Conservation (phyloP, 2,329 filamentous ascomycete species). For the Clarireedia hainanense region DNA sequence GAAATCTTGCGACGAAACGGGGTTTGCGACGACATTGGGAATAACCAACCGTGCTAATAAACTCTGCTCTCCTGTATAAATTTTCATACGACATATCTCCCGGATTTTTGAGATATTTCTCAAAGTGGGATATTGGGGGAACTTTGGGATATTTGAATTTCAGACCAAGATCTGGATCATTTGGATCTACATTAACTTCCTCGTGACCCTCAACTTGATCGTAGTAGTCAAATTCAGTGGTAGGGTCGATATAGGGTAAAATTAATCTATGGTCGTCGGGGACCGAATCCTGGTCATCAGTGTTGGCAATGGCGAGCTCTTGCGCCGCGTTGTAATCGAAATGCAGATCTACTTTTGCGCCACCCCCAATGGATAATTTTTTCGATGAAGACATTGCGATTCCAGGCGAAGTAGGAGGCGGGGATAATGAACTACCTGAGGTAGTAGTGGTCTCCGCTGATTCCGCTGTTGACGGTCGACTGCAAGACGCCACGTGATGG, state of each 20-base stretch:
- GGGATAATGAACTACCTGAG: constrained; percentile 18
- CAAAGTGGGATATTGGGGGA: constrained; percentile 17
- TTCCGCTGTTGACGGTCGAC: constrained; percentile 15
- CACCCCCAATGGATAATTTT: constrained; percentile 7
- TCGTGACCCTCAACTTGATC: constrained; percentile 17
- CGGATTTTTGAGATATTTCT: constrained; percentile 20
- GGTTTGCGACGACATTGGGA: background rate
- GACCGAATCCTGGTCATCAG: constrained; percentile 3
- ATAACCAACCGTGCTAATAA: constrained; percentile 9
- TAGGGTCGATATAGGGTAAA: constrained; percentile 15
- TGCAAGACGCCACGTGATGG: constrained; percentile 25
- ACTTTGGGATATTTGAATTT: constrained; percentile 21
- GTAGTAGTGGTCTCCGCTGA: constrained; percentile 12
- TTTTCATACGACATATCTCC: constrained; percentile 21
- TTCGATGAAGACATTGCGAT: background rate
- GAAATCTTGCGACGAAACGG: too few relatives aligned
- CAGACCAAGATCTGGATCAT: constrained; percentile 6
- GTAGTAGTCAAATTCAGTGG: constrained; percentile 18
- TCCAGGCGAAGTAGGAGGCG: constrained; percentile 14
- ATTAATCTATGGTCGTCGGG: constrained; percentile 1
- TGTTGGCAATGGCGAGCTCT: constrained; percentile 5
- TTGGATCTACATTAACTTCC: constrained; percentile 1
- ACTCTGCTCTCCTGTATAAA: constrained; percentile 20
- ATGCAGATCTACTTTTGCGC: constrained; percentile 4
- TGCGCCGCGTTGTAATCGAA: constrained; percentile 9